These are phyloP conservation scores for Elsinoe arachidis DNA, from an alignment of 2,329 filamentous ascomycete genomes.

Conservation along the genomic window DNA sequence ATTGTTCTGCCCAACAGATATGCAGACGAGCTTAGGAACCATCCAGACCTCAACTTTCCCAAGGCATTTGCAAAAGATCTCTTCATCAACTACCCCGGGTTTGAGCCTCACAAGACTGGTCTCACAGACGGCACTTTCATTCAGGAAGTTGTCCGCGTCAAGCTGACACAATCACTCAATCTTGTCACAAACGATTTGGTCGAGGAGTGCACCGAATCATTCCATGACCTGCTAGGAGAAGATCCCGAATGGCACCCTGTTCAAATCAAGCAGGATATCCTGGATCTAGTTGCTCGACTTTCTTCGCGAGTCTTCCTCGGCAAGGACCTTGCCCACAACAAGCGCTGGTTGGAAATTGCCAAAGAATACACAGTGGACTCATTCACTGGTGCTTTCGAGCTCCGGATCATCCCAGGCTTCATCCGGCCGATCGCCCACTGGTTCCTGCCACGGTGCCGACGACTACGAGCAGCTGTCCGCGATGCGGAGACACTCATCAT, in stretches of 20 bases:
- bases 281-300: constrained; percentile 31
- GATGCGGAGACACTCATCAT: constrained; percentile 28
- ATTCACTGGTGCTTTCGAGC: constrained; percentile 25
- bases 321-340: constrained; percentile 28
- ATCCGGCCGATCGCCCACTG: constrained; percentile 28
- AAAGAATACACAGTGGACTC: constrained; percentile 30
- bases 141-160: constrained; percentile 18
- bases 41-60: constrained; percentile 18
- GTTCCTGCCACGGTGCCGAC: constrained; percentile 29
- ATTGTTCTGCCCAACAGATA: constrained; percentile 19
- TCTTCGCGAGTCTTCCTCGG: constrained; percentile 36
- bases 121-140: constrained; percentile 17
- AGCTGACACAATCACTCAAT: constrained; percentile 21
- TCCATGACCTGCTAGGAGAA: constrained; percentile 19
- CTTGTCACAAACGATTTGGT: constrained; percentile 21
- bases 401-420: constrained; percentile 29
- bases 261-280: constrained; percentile 21
- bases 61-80: constrained; percentile 17
- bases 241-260: constrained; percentile 18
- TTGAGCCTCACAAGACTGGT: constrained; percentile 17
- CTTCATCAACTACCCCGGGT: constrained; percentile 18
- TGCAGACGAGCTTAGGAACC: constrained; percentile 18
- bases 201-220: constrained; percentile 19
- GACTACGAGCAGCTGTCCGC: constrained; percentile 25
- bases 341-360: constrained; percentile 31